A percentile compares a stretch with the other conserved stretches of the same genome.
Conservation (phyloP, 164 flowering plant species). For the Vitis riparia region DNA sequence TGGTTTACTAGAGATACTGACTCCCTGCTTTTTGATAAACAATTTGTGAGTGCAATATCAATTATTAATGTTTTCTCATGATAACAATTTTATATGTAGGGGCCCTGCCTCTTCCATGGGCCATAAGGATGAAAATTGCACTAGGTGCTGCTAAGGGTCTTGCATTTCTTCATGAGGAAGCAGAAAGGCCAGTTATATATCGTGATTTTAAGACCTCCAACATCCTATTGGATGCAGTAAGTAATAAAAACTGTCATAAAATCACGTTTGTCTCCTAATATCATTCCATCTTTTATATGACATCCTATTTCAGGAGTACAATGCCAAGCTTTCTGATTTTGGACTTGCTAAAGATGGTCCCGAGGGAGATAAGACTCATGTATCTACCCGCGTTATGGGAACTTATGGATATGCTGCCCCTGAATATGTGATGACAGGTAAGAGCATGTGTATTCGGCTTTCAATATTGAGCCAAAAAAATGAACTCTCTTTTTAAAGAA, state of each 20-base stretch:
- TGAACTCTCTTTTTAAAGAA: too few species aligned
- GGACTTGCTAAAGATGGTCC: conserved; percentile 93
- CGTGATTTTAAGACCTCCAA: conserved; percentile 53
- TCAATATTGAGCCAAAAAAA: too few species aligned
- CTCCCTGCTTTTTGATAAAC: too few species aligned
- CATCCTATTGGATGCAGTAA: conserved; percentile 47
- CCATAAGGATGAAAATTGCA: conserved; percentile 53
- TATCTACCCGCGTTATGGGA: conserved; percentile 87
- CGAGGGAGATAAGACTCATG: conserved; percentile 83
- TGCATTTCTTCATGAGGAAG: conserved; percentile 56
- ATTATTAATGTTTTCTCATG: conserved; percentile 2
- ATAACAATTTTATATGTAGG: conserved; percentile 27
- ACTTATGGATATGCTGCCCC: conserved; percentile 90
- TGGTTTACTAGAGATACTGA: too few species aligned
- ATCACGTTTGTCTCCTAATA: not conserved
- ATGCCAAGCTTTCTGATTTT: conserved; percentile 82
- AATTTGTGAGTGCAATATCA: too few species aligned
- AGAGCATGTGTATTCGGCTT: not conserved
- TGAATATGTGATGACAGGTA: conserved; percentile 85
- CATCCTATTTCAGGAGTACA: conserved; percentile 57
- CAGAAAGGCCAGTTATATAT: conserved; percentile 51
- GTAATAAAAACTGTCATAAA: conserved; percentile 9
- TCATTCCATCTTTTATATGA: conserved; percentile 7
- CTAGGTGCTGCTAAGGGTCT: conserved; percentile 60
- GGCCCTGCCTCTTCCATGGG: conserved; percentile 56